A percentile compares a stretch with the other conserved stretches of the same genome.
phyloP scores from a whole-genome alignment of 2,329 filamentous ascomycete species.

The Biscogniauxia marginata region DNA sequence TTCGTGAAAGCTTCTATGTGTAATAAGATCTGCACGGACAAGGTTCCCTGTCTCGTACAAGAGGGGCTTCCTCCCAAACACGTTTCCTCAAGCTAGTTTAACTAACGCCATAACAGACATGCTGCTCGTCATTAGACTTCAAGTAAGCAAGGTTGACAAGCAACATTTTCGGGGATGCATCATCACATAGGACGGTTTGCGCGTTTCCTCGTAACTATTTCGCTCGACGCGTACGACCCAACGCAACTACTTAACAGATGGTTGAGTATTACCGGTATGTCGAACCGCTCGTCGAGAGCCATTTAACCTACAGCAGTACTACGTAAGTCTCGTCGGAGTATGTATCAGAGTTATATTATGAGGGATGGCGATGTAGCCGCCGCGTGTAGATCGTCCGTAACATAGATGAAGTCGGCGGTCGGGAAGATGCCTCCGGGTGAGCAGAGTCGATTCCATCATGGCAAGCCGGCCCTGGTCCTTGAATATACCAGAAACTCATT shows the following conservation, averaged over 20 bases:
- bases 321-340: neutral
- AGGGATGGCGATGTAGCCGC: neutral
- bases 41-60: conserved; percentile 9
- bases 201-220: neutral
- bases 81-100: conserved; percentile 6
- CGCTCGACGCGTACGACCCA: neutral
- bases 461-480: conserved; percentile 1
- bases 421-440: neutral
- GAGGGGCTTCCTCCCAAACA: conserved; percentile 4
- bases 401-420: neutral
- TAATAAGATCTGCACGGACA: conserved; percentile 21
- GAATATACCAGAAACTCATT: conserved; percentile 15
- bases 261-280: too few relatives aligned
- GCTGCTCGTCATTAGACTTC: conserved; percentile 1
- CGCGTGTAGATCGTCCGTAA: neutral
- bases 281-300: too few relatives aligned
- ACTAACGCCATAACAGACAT: conserved; percentile 8
- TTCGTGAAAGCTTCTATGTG: conserved; percentile 8
- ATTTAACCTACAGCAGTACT: neutral
- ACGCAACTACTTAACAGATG: neutral
- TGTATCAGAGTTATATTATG: neutral
- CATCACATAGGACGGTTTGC: neutral
- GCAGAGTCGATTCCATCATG: neutral
- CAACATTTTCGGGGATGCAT: neutral
- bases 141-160: neutral